Evolutionary conservation across 2,329 filamentous ascomycete genomes (phyloP).

Genomic region (Penicillium sp.): DNA sequence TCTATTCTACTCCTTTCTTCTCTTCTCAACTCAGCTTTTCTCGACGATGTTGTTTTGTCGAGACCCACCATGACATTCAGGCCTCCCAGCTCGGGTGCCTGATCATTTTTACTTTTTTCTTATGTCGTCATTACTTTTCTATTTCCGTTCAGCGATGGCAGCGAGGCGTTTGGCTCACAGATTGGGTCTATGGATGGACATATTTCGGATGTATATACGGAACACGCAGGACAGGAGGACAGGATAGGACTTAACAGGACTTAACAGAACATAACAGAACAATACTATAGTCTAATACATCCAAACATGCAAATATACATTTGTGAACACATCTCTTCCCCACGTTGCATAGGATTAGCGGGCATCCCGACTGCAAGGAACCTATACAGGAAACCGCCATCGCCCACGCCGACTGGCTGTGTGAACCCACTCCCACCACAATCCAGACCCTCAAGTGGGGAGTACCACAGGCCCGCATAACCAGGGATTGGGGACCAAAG

Average conservation of each 20-base stretch:
- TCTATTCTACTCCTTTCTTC: background rate
- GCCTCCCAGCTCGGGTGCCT: slow-evolving; percentile 3
- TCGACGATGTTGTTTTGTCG: too few relatives aligned
- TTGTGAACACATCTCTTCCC: too few relatives aligned
- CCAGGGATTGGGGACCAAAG: background rate
- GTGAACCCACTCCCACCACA: background rate
- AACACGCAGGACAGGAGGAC: too few relatives aligned
- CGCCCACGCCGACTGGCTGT: background rate
- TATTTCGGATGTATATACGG: background rate
- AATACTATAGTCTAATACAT: too few relatives aligned
- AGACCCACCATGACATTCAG: slow-evolving; percentile 2
- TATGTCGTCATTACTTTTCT: slow-evolving; percentile 1
- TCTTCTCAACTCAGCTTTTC: too few relatives aligned
- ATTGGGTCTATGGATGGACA: background rate
- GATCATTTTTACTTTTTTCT: slow-evolving; percentile 2
- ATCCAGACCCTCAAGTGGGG: too few relatives aligned
- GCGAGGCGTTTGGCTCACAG: background rate
- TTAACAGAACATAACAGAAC: too few relatives aligned
- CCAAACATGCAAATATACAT: too few relatives aligned
- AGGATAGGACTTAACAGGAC: too few relatives aligned
- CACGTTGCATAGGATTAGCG: background rate
- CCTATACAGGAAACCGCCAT: background rate
- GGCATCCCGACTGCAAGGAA: background rate
- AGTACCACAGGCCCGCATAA: too few relatives aligned
- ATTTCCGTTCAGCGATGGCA: background rate